Evolutionary conservation across 129 eudicot genomes (phyloP).

Genomic region (Artemisia argyi): DNA sequence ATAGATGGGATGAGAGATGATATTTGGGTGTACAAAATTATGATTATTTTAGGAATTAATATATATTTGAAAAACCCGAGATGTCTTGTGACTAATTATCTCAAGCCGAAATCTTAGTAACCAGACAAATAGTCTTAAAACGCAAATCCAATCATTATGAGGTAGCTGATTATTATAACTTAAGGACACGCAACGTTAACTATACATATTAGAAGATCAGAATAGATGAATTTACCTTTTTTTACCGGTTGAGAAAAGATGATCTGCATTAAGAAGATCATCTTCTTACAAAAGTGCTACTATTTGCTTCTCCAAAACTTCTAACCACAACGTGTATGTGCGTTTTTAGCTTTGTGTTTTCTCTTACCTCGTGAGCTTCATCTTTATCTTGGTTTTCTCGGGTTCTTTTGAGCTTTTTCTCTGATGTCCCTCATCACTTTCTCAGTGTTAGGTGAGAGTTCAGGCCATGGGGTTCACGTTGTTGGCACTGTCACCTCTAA

Average conservation of each 20-base stretch:
- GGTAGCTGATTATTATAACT: too few relatives aligned
- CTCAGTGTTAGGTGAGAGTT: slow-evolving; percentile 42
- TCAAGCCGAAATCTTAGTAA: too few relatives aligned
- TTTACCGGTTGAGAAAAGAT: slow-evolving; percentile 43
- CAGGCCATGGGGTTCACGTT: slow-evolving; percentile 87
- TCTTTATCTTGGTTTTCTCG: slow-evolving; percentile 24
- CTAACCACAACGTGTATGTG: not conserved
- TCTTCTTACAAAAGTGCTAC: slow-evolving; percentile 30
- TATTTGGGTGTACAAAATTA: too few relatives aligned
- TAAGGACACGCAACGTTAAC: too few relatives aligned
- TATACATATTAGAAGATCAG: not conserved
- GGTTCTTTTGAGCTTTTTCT: slow-evolving; percentile 47
- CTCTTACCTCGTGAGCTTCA: slow-evolving; percentile 21
- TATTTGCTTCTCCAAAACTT: slow-evolving; percentile 1
- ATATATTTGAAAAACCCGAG: too few relatives aligned
- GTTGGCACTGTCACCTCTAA: slow-evolving; percentile 78
- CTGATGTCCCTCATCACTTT: slow-evolving; percentile 27
- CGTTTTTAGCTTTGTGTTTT: slow-evolving; percentile 18
- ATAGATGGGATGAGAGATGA: too few relatives aligned
- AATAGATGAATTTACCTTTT: slow-evolving; percentile 37
- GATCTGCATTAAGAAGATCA: slow-evolving; percentile 70
- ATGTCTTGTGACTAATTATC: too few relatives aligned
- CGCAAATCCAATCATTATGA: too few relatives aligned
- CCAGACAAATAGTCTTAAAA: too few relatives aligned
- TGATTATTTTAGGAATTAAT: too few relatives aligned